Base-by-base conservation (phyloP, 768 basidiomycete species). In the Mycena belliarum region DNA sequence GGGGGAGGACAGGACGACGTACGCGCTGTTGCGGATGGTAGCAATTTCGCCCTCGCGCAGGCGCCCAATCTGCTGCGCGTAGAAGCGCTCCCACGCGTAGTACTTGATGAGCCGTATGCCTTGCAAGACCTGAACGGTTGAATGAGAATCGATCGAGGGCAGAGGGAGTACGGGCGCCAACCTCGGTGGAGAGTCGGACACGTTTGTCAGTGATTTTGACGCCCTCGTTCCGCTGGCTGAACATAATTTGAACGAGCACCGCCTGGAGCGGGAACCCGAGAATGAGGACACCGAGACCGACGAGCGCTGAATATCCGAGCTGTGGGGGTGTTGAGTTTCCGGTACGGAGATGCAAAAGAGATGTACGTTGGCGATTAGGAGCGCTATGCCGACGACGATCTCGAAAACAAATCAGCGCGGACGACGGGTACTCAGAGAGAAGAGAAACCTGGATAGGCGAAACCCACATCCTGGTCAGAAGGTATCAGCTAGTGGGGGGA, bases 251-350 rank as follows among this genome's bases (percentile, higher is more conserved):
- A 25, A 84, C 81, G 25, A 87, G 73, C 21, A 81, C 33, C 26
- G 79, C 66, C 66, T 89, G 86, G 3, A 87, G 57, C 0, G 88
- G 87, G 60, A 86, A 80, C 6, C 82, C 82, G 9, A 86, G 54
- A 3, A 87, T 52, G 20, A 88, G 73, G 25, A 84, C 81, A 50
- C 69, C 82, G 15, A 87, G 70, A 0, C 85, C 87, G 21, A 88
- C 87, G 15, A 91, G 76, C 0, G 87, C 87, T 1, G 87, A 88
- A 62, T 83, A 84, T 6, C 88, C 87, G 20, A 91, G 75, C 79
- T 86, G 46, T 35, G 18, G 44, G 49, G 37, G 33, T 9, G 14
- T 14, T 35, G 33, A 35, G 7, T 9, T 35, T n/a, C n/a, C n/a
- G n/a, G n/a, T n/a, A 14, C 33, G 33, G 9, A 15, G 33, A 35